Evolutionary conservation across 768 basidiomycete genomes (phyloP).

Genomic region (Naematelia aurantialba): DNA sequence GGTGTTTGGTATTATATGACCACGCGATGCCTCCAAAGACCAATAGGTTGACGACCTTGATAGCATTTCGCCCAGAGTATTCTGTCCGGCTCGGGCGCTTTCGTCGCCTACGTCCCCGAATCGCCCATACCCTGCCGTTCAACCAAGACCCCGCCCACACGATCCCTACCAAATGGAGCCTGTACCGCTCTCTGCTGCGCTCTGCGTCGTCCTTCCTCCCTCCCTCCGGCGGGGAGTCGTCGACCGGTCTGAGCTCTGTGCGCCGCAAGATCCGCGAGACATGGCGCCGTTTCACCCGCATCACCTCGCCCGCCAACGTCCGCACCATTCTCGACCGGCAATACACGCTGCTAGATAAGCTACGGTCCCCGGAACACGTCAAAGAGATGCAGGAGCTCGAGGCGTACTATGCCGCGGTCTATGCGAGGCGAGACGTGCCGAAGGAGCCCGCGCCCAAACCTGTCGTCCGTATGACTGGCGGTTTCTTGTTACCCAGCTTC

Average conservation of each 20-base stretch:
- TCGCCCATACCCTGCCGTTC: slow-evolving; percentile 55
- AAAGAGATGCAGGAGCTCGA: slow-evolving; percentile 1
- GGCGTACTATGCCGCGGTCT: neutral
- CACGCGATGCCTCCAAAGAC: neutral
- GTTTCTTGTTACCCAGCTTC: slow-evolving; percentile 62
- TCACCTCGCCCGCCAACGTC: slow-evolving; percentile 14
- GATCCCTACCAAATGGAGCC: slow-evolving; percentile 68
- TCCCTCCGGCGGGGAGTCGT: neutral
- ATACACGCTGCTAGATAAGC: slow-evolving; percentile 34
- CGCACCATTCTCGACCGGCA: slow-evolving; percentile 11
- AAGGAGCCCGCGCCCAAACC: neutral
- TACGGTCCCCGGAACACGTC: neutral
- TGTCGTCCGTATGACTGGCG: slow-evolving; percentile 58
- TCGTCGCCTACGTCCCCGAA: neutral
- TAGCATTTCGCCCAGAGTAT: neutral
- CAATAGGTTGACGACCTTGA: neutral
- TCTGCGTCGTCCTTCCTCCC: slow-evolving; percentile 30
- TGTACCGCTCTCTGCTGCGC: slow-evolving; percentile 68
- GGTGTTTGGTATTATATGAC: neutral
- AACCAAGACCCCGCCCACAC: slow-evolving; percentile 68
- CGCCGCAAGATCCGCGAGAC: slow-evolving; percentile 8
- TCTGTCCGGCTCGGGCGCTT: neutral
- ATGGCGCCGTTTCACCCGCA: slow-evolving; percentile 15
- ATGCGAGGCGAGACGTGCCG: neutral
- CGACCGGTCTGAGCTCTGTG: slow-evolving; percentile 1